A percentile compares a stretch with the other conserved stretches of the same genome.
These are phyloP conservation scores for Ophiostoma ips DNA, from an alignment of 2,329 filamentous ascomycete species.

Conservation along the genomic window DNA sequence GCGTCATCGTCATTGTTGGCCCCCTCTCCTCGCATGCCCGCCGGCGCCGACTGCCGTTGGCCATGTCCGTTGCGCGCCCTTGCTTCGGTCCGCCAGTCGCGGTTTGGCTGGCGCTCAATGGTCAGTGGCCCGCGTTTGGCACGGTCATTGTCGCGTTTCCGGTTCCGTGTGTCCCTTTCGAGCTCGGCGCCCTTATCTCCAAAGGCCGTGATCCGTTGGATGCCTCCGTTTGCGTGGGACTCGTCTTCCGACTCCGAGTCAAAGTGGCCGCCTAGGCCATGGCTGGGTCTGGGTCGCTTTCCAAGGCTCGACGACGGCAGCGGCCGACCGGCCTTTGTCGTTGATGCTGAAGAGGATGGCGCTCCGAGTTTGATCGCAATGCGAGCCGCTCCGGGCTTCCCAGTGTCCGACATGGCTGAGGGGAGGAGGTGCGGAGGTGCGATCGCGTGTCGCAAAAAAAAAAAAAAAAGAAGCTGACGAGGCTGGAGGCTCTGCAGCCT, in stretches of 20 bases:
- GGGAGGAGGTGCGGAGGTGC: not conserved
- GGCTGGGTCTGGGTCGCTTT: slow-evolving; percentile 31
- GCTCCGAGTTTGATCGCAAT: slow-evolving; percentile 37
- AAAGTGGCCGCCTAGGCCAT: slow-evolving; percentile 27
- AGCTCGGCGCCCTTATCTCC: slow-evolving; percentile 17
- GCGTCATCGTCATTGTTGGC: slow-evolving; percentile 14
- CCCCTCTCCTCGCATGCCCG: not conserved
- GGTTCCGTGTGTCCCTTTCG: slow-evolving; percentile 10
- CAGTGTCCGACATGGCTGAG: slow-evolving; percentile 24
- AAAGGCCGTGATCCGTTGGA: slow-evolving; percentile 22
- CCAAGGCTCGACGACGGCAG: slow-evolving; percentile 29
- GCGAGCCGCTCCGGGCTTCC: slow-evolving; percentile 21
- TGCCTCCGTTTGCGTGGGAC: slow-evolving; percentile 13
- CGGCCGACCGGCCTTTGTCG: slow-evolving; percentile 18
- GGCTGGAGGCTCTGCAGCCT: not conserved
- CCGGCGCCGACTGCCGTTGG: not conserved
- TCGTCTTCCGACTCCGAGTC: slow-evolving; percentile 26
- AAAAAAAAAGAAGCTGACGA: not conserved
- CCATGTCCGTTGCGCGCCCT: slow-evolving; percentile 14
- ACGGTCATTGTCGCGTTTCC: slow-evolving; percentile 6
- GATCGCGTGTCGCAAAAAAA: not conserved
- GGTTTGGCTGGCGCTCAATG: slow-evolving; percentile 16
- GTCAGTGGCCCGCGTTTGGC: slow-evolving; percentile 13
- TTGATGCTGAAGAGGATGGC: slow-evolving; percentile 4
- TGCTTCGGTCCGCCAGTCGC: slow-evolving; percentile 22